These are phyloP conservation scores for Raphanus raphanistrum DNA, from an alignment of 345 rosid species.

Conservation along the genomic window DNA sequence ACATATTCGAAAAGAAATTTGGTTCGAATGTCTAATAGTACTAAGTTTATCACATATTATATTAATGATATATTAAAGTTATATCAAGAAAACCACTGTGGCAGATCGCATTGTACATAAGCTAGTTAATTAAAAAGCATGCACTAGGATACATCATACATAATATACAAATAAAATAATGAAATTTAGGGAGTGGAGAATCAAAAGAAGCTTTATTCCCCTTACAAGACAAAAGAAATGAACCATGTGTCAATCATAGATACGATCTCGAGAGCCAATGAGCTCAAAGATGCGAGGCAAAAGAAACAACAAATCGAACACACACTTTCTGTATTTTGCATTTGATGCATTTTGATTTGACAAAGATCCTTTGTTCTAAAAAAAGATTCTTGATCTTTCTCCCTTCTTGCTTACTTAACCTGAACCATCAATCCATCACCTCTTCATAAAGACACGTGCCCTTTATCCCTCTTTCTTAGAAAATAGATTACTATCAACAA, in stretches of 20 bases:
- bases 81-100: conserved; percentile 13
- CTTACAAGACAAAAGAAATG: conserved; percentile 18
- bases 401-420: conserved; percentile 29
- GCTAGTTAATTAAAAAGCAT: conserved; percentile 10
- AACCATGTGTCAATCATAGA: conserved; percentile 43
- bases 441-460: neutral
- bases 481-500: neutral
- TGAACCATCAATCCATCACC: neutral
- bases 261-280: conserved; percentile 36
- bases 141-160: conserved; percentile 11
- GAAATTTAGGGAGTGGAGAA: conserved; percentile 34
- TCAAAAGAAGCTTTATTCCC: conserved; percentile 30
- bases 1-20: conserved; percentile 12
- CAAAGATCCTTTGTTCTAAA: conserved; percentile 19
- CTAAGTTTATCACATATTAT: neutral
- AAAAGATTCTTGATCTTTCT: conserved; percentile 14
- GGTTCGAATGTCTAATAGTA: neutral
- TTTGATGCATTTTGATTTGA: conserved; percentile 35
- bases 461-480: neutral
- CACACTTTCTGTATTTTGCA: conserved; percentile 23
- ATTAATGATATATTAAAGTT: conserved; percentile 12
- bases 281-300: conserved; percentile 31
- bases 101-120: conserved; percentile 9
- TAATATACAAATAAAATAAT: conserved; percentile 4
- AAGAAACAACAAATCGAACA: conserved; percentile 34